These are phyloP conservation scores for Wickerhamomyces strasburgensis DNA, from an alignment of 805 yeast species.

Conservation along the genomic window DNA sequence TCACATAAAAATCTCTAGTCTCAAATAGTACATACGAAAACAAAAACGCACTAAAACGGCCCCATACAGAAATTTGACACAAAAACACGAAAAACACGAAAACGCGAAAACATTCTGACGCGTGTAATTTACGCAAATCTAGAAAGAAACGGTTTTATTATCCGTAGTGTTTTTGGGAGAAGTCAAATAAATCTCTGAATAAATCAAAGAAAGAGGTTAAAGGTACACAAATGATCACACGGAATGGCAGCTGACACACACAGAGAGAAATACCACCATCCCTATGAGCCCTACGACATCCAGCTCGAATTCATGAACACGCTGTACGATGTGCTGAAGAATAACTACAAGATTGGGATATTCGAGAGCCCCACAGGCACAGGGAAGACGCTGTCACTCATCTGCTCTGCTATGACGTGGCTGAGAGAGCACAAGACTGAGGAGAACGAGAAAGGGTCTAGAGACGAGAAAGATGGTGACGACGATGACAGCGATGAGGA, in stretches of 20 bases:
- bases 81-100: slow-evolving; percentile 2
- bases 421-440: slow-evolving; percentile 41
- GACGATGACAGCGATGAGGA: slow-evolving; percentile 42
- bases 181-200: too few relatives aligned
- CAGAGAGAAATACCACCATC: slow-evolving; percentile 52
- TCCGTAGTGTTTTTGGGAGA: too few relatives aligned
- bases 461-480: slow-evolving; percentile 20
- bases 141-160: too few relatives aligned
- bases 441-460: neutral
- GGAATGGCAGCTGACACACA: slow-evolving; percentile 10
- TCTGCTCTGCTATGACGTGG: slow-evolving; percentile 86
- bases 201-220: too few relatives aligned
- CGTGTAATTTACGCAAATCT: too few relatives aligned
- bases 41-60: too few relatives aligned
- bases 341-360: slow-evolving; percentile 61
- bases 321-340: slow-evolving; percentile 58
- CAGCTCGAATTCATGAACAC: slow-evolving; percentile 73
- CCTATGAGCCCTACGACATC: slow-evolving; percentile 74
- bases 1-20: too few relatives aligned
- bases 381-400: slow-evolving; percentile 83
- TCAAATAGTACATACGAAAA: too few relatives aligned
- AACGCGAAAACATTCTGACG: slow-evolving; percentile 1
- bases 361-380: slow-evolving; percentile 95
- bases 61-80: slow-evolving; percentile 1
- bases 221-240: neutral